Base-by-base conservation (phyloP, 2,329 filamentous ascomycete species). In the Verticillium albo-atrum region DNA sequence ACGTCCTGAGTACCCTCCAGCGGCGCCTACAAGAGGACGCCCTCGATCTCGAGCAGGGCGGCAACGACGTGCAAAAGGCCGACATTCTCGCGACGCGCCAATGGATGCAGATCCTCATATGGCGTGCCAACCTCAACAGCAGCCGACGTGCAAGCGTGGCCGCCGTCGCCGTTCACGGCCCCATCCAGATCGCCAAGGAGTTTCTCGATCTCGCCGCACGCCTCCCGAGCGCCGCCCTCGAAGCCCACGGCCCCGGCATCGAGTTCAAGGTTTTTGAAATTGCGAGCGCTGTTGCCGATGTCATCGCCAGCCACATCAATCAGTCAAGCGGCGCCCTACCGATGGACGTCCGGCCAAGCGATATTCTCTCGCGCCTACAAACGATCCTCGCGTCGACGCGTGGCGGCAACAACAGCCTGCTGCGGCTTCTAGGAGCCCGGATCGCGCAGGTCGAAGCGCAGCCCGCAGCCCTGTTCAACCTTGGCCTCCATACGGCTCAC, bases 51-150 rank as follows among this genome's bases (percentile, higher is more conserved):
- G 74, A 74, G 6, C 69, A 68, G 52, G 70, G 70, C 0, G 73
- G 74, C n/a, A 80, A 76, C n/a, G 77, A 81, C 27, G 74, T 81
- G 0, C 79, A 82, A 58, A 74, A 74, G 7, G 79, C 78, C 3
- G 79, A 81, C 55, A 72, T 82, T n/a, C 76, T 73, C 59, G 78
- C 81, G 3, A 81, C 79, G 0, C 69, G 77, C 1, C 78, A 80
- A 53, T 82, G 79, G 79, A 81, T 82, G 79, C 74, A 77, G 7
- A 75, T 79, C 50, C 72, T 81, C 3, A 62, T 81, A 15, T 82
- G 78, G 79, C 72, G 77, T 17, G 71, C 76, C 1, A 72, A 75
- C 0, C 67, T 74, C 3, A 72, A 67, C 32, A 62, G 63, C 25
- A 64, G 66, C 54, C 58, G 57, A 4, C 23, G 20, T 27, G 55